These are phyloP conservation scores for Herpotrichia juniperi DNA, from an alignment of 2,329 filamentous ascomycete genomes.

Conservation along the genomic window DNA sequence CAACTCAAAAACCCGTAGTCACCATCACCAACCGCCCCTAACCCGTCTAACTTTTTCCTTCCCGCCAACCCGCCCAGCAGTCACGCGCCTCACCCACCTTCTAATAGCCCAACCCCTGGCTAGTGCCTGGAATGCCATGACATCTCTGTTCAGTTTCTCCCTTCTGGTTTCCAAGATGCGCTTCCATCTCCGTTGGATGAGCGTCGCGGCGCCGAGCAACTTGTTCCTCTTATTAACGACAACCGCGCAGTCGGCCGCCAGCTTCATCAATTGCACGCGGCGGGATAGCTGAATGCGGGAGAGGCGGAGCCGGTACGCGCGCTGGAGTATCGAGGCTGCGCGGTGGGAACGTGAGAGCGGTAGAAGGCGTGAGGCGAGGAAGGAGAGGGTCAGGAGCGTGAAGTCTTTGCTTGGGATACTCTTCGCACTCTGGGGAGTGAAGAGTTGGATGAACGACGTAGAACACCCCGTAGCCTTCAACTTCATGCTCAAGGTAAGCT, in stretches of 20 bases:
- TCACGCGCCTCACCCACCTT: conserved; percentile 24
- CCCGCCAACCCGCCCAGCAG: conserved; percentile 31
- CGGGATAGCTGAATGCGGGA: conserved; percentile 33
- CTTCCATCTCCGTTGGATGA: conserved; percentile 54
- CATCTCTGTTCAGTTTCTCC: conserved; percentile 42
- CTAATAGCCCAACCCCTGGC: conserved; percentile 41
- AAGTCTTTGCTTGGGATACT: conserved; percentile 61
- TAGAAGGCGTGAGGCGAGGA: conserved; percentile 64
- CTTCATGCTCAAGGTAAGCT: conserved; percentile 38
- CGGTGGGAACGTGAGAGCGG: conserved; percentile 55
- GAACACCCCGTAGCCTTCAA: conserved; percentile 51
- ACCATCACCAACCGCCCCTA: conserved; percentile 44
- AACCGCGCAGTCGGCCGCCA: conserved; percentile 55
- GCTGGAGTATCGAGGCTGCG: conserved; percentile 61
- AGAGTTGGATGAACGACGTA: conserved; percentile 53
- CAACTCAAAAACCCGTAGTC: no score
- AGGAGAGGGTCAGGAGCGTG: conserved; percentile 62
- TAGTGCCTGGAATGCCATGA: conserved; percentile 50
- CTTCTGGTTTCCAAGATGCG: conserved; percentile 43
- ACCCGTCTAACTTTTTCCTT: conserved; percentile 42
- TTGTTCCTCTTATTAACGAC: conserved; percentile 53
- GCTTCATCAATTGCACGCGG: conserved; percentile 46
- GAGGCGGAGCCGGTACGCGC: conserved; percentile 53
- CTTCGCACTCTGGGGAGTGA: conserved; percentile 34
- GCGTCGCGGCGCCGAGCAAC: conserved; percentile 49